Conservation (phyloP, 805 yeast species). For the Candida nitratophila region DNA sequence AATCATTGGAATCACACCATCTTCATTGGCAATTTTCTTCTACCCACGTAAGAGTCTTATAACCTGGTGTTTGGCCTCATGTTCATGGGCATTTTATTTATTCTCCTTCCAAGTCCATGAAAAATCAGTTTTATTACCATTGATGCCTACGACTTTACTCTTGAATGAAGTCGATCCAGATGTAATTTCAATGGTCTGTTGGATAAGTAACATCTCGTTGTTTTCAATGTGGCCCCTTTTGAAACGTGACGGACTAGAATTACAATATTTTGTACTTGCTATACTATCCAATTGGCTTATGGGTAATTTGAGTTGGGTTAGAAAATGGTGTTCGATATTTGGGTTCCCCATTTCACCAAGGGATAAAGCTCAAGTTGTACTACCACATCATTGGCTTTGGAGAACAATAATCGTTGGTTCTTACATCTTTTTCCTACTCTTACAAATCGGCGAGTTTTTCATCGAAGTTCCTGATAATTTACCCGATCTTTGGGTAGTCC, state of each 20-base stretch:
- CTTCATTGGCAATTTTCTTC: slow-evolving; percentile 43
- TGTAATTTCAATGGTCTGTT: slow-evolving; percentile 66
- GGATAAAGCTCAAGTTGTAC: slow-evolving; percentile 24
- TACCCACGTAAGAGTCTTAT: slow-evolving; percentile 43
- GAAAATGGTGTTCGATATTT: slow-evolving; percentile 28
- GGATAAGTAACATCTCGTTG: slow-evolving; percentile 80
- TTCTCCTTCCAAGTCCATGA: slow-evolving; percentile 97
- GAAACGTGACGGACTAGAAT: slow-evolving; percentile 60
- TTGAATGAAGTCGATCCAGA: slow-evolving; percentile 48
- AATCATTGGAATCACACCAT: slow-evolving; percentile 44
- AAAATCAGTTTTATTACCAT: slow-evolving; percentile 81
- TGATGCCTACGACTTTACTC: slow-evolving; percentile 74
- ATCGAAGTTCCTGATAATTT: slow-evolving; percentile 48
- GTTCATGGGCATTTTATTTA: slow-evolving; percentile 81
- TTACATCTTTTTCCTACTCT: slow-evolving; percentile 41
- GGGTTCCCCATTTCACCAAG: slow-evolving; percentile 18
- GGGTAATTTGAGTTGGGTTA: slow-evolving; percentile 52
- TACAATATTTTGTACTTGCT: slow-evolving; percentile 64
- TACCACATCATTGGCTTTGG: slow-evolving; percentile 48
- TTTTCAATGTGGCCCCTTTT: slow-evolving; percentile 88
- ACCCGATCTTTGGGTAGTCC: slow-evolving; percentile 84
- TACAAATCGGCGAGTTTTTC: slow-evolving; percentile 49
- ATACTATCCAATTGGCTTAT: slow-evolving; percentile 73
- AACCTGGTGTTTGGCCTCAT: slow-evolving; percentile 71
- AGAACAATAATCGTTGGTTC: slow-evolving; percentile 42